These are phyloP conservation scores for Vitellaria paradoxa DNA, from an alignment of 179 eudicot genomes.

Conservation along the genomic window DNA sequence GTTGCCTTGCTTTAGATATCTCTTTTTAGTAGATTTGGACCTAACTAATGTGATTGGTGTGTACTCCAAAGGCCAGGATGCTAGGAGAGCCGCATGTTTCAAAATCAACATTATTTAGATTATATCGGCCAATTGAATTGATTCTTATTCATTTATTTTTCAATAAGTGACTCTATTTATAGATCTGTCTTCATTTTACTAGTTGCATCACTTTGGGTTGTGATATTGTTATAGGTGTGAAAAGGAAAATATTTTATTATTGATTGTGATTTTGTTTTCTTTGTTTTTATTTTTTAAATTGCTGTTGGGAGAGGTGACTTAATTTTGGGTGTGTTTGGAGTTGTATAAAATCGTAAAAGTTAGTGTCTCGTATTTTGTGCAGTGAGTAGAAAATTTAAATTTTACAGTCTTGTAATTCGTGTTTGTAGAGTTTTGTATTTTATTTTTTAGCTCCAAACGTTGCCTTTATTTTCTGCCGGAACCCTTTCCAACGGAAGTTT, in stretches of 20 bases:
- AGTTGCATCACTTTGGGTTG: background rate
- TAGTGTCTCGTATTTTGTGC: too few relatives aligned
- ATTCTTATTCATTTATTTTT: background rate
- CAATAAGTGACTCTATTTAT: background rate
- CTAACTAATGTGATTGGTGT: too few relatives aligned
- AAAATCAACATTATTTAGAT: background rate
- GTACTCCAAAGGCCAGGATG: too few relatives aligned
- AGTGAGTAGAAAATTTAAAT: background rate
- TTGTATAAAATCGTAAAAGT: too few relatives aligned
- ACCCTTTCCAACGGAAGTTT: background rate
- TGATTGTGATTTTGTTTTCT: too few relatives aligned
- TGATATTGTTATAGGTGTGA: background rate
- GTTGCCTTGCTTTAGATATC: background rate
- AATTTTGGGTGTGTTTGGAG: too few relatives aligned
- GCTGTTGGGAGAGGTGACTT: too few relatives aligned
- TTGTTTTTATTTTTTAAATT: too few relatives aligned
- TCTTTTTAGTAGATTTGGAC: background rate
- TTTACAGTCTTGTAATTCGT: background rate
- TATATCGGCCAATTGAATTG: background rate
- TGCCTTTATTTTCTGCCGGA: background rate
- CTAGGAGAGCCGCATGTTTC: background rate
- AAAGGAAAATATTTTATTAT: too few relatives aligned
- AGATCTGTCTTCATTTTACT: background rate
- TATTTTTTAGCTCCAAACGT: too few relatives aligned
- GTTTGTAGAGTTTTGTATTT: background rate